Percentiles rank a stretch among this genome's conserved stretches.
phyloP scores from a whole-genome alignment of 345 rosid genomes.

The Aegle marmelos region DNA sequence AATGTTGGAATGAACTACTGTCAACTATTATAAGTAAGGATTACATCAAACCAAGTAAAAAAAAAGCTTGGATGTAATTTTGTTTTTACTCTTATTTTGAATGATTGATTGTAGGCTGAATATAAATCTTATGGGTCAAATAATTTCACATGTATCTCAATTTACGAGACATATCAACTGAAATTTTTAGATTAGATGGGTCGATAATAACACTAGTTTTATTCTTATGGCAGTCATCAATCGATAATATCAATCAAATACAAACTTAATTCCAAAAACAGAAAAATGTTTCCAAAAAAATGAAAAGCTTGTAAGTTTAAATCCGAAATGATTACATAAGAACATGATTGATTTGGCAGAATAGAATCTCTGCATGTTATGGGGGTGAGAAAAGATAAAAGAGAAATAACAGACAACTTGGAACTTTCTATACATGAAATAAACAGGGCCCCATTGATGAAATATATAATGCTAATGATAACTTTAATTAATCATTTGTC shows the following conservation, averaged over 20 bases:
- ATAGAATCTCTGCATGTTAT: constrained; percentile 38
- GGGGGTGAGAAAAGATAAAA: neutral
- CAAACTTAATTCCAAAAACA: neutral
- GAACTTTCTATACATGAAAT: constrained; percentile 30
- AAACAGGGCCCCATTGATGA: constrained; percentile 4
- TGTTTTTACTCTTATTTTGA: neutral
- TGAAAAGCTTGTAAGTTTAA: neutral
- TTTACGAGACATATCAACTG: too few species aligned
- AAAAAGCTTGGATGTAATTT: neutral
- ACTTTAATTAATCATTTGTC: constrained; percentile 27
- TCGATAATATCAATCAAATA: neutral
- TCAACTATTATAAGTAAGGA: neutral
- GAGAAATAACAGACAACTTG: constrained; percentile 31
- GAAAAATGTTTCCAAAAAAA: neutral
- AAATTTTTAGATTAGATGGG: neutral
- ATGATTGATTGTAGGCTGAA: neutral
- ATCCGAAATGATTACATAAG: neutral
- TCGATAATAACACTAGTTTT: neutral
- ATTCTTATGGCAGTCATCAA: neutral
- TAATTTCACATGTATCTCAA: neutral
- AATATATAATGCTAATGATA: constrained; percentile 6
- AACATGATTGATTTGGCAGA: constrained; percentile 14
- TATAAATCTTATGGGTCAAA: too few species aligned
- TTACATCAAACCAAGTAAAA: neutral
- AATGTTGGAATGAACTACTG: neutral